Evolutionary conservation across 805 yeast genomes (phyloP), one percentile per base, ranked within the genome.

Genomic region (Yarrowia phangngaensis): DNA sequence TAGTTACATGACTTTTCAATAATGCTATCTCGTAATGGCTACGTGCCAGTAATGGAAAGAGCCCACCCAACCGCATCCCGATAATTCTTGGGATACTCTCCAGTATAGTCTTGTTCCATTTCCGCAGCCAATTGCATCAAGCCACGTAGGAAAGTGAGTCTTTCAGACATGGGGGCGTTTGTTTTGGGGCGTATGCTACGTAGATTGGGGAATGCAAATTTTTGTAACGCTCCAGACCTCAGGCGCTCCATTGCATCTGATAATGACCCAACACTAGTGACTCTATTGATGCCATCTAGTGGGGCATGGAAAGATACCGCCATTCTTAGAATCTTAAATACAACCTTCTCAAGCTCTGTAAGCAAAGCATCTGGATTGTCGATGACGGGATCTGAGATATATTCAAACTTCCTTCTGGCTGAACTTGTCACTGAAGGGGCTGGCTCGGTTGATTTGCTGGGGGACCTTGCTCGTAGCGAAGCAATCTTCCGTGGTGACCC

Each of bases 221-320:
- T 12, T n/a, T 15, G 12, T 12, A 38, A 20, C 11, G 19, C 45
- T 3, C 13, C 19, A 4, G 23, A 3, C 11, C 45, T 31, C 5
- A 38, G 19, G 6, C 13, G 31, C 15, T 38, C 45, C 45, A 38
- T 38, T 3, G 24, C 16, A 13, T 38, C 45, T 1, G 45, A 26
- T 23, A 38, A 13, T n/a, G 32, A 17, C 7, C 45, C 45, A 3
- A 38, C 27, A n/a, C 45, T 38, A 13, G 45, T 38, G 2, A 28
- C 24, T n/a, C 17, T 4, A 14, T 38, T 23, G 7, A 38, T 13
- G 24, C 20, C 4, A 7, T 27, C 19, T 2, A 19, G 13, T 6
- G 45, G 45, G 3, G 45, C 45, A n/a, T 27, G 45, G 17, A 16
- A 38, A 14, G 45, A 31, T 24, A 38, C 31, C 4, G 45, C 45